Evolutionary conservation across 768 basidiomycete genomes (phyloP).

Genomic region (Coprinopsis sp.): DNA sequence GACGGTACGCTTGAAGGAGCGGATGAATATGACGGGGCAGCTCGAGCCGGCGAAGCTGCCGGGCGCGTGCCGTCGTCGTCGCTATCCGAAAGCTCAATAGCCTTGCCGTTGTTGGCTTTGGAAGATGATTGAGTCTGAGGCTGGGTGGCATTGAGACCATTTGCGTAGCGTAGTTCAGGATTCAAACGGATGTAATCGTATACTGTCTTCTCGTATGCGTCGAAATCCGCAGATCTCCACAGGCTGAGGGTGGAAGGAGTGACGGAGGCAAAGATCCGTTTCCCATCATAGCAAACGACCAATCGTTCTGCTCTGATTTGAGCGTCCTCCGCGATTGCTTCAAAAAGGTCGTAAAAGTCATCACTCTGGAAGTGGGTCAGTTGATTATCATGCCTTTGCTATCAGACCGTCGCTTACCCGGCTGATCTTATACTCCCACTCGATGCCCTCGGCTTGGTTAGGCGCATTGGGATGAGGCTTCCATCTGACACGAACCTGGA

Average conservation of each 20-base stretch:
- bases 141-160: slow-evolving; percentile 6
- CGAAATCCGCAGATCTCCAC: slow-evolving; percentile 61
- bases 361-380: slow-evolving; percentile 43
- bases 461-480: slow-evolving; percentile 56
- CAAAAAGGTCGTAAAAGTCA: slow-evolving; percentile 59
- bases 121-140: slow-evolving; percentile 10
- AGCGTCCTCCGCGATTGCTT: slow-evolving; percentile 60
- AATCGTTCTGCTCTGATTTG: slow-evolving; percentile 46
- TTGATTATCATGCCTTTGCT: background rate
- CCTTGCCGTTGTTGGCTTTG: slow-evolving; percentile 14
- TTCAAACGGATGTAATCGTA: slow-evolving; percentile 55
- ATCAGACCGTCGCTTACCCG: slow-evolving; percentile 37
- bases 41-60: background rate
- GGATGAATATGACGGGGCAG: background rate
- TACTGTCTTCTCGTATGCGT: slow-evolving; percentile 57
- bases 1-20: background rate
- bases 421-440: slow-evolving; percentile 53
- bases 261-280: slow-evolving; percentile 64
- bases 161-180: slow-evolving; percentile 13
- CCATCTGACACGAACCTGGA: slow-evolving; percentile 55
- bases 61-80: slow-evolving; percentile 16
- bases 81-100: slow-evolving; percentile 22
- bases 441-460: slow-evolving; percentile 29
- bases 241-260: slow-evolving; percentile 62
- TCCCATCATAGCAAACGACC: slow-evolving; percentile 56